Evolutionary conservation across 2,329 filamentous ascomycete species (phyloP).

Genomic region (Macrophomina pseudophaseolina): DNA sequence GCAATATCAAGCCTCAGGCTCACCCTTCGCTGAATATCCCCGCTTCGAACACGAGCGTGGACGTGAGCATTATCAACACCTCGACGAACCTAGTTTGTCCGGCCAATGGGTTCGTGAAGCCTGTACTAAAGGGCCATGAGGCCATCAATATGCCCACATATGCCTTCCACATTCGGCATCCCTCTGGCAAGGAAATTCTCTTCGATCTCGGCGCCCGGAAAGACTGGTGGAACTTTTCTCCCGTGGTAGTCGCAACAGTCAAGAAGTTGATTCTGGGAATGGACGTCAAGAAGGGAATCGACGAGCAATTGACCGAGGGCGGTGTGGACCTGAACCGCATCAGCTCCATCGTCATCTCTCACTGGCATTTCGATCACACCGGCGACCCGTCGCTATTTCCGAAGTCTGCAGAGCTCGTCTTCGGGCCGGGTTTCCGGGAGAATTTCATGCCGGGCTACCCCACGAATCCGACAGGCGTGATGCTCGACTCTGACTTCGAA

Average conservation of each 20-base stretch:
- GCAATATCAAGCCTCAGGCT: slow-evolving; percentile 17
- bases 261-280: slow-evolving; percentile 12
- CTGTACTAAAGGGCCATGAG: slow-evolving; percentile 24
- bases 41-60: slow-evolving; percentile 1
- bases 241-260: background rate
- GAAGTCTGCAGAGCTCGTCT: slow-evolving; percentile 50
- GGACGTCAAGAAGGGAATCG: slow-evolving; percentile 46
- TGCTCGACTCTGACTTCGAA: slow-evolving; percentile 28
- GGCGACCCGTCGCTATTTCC: slow-evolving; percentile 56
- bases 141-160: slow-evolving; percentile 42
- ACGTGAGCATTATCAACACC: slow-evolving; percentile 25
- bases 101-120: slow-evolving; percentile 21
- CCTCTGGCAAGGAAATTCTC: slow-evolving; percentile 47
- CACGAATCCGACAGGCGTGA: slow-evolving; percentile 24
- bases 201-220: slow-evolving; percentile 56
- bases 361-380: slow-evolving; percentile 55
- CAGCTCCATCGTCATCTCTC: slow-evolving; percentile 28
- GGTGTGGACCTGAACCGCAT: slow-evolving; percentile 30
- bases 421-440: slow-evolving; percentile 57
- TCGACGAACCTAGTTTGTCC: slow-evolving; percentile 24
- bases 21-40: slow-evolving; percentile 20
- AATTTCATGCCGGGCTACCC: slow-evolving; percentile 54
- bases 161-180: slow-evolving; percentile 57
- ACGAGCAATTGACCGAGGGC: slow-evolving; percentile 38
- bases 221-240: slow-evolving; percentile 48